phyloP scores from a whole-genome alignment of 305 asterid species.

The Fraxinus baroniana region DNA sequence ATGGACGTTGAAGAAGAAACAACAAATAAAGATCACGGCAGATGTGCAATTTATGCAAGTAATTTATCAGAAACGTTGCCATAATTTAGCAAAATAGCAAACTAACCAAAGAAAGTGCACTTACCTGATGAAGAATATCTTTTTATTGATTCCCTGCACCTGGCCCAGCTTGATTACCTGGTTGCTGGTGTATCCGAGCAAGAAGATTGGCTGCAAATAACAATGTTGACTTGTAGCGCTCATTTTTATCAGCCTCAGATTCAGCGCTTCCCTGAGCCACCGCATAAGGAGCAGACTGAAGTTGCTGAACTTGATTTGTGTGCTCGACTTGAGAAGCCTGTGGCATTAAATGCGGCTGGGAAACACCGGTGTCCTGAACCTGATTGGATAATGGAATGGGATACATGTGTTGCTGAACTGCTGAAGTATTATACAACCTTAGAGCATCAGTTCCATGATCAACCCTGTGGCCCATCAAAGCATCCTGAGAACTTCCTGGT shows the following conservation, averaged over 20 bases:
- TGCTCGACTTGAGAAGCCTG: slow-evolving; percentile 42
- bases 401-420: slow-evolving; percentile 54
- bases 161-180: slow-evolving; percentile 63
- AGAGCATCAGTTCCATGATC: slow-evolving; percentile 49
- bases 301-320: slow-evolving; percentile 55
- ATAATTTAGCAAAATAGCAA: neutral
- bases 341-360: slow-evolving; percentile 49
- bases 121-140: slow-evolving; percentile 51
- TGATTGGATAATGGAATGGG: slow-evolving; percentile 49
- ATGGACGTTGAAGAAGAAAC: slow-evolving; percentile 18
- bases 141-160: slow-evolving; percentile 64
- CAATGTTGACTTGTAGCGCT: slow-evolving; percentile 83
- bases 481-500: slow-evolving; percentile 50
- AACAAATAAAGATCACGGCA: slow-evolving; percentile 2
- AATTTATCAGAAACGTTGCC: neutral
- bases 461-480: slow-evolving; percentile 38
- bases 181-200: slow-evolving; percentile 71
- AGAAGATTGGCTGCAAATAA: slow-evolving; percentile 90
- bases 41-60: slow-evolving; percentile 20
- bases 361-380: slow-evolving; percentile 38
- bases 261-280: slow-evolving; percentile 58
- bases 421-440: slow-evolving; percentile 52
- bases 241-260: slow-evolving; percentile 85
- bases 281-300: slow-evolving; percentile 53
- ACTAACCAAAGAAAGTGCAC: neutral